Evolutionary conservation across 192 early-diverging fungal genomes (phyloP).

Genomic region (Coemansia sp.): DNA sequence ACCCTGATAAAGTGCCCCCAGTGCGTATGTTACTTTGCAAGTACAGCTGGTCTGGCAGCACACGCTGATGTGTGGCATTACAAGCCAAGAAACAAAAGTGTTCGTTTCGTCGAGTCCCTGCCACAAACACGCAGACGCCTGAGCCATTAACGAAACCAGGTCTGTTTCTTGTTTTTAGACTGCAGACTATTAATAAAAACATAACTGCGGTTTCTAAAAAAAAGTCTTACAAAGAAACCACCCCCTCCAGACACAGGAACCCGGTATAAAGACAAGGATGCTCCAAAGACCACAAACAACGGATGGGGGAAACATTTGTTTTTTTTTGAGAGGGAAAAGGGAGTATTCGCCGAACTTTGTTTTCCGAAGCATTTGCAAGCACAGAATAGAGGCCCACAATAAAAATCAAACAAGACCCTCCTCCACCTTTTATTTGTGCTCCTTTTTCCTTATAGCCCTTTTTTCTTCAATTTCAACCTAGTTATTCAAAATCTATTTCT

Average conservation of each 20-base stretch:
- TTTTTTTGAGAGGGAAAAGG: too few relatives aligned
- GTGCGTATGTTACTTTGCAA: conserved; percentile 41
- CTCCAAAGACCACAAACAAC: too few relatives aligned
- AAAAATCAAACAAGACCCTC: not conserved
- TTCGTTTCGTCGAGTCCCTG: not conserved
- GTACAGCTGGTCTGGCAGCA: conserved; percentile 17
- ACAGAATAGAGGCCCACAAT: too few relatives aligned
- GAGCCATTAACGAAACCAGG: not conserved
- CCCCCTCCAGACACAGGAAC: too few relatives aligned
- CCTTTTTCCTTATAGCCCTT: not conserved
- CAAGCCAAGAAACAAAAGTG: not conserved
- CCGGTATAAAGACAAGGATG: too few relatives aligned
- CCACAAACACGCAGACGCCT: not conserved
- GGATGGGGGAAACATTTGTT: too few relatives aligned
- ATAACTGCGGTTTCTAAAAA: too few relatives aligned
- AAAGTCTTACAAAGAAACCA: too few relatives aligned
- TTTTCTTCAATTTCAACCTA: not conserved
- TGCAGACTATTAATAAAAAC: too few relatives aligned
- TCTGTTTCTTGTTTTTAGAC: too few relatives aligned
- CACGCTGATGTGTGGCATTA: conserved; percentile 55
- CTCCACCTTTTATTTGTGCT: conserved; percentile 1
- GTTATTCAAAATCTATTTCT: not conserved
- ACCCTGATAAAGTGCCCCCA: conserved; percentile 38
- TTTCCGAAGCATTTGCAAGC: not conserved
- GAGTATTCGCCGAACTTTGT: not conserved